Conservation (phyloP, 2,329 filamentous ascomycete species). For the Fusarium kyushuense region DNA sequence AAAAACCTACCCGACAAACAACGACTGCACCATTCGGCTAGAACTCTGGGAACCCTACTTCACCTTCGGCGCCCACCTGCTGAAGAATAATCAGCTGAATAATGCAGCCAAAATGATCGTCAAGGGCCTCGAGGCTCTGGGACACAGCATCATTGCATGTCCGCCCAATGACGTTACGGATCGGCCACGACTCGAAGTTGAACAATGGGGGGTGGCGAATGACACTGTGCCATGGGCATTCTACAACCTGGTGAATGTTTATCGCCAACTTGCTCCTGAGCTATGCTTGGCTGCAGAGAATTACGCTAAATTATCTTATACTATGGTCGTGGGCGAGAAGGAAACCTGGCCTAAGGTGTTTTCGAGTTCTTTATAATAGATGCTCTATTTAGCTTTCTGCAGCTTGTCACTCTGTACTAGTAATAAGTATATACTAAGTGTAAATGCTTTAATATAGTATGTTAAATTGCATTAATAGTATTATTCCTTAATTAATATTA, state of each 20-base stretch:
- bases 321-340: neutral
- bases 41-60: neutral
- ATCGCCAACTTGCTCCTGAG: neutral
- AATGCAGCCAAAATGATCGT: constrained; percentile 1
- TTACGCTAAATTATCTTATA: neutral
- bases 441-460: too few species aligned
- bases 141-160: neutral
- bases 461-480: too few species aligned
- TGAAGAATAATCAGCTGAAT: neutral
- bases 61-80: neutral
- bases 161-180: neutral
- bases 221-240: constrained; percentile 2
- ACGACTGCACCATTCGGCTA: neutral
- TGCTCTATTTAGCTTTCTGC: too few species aligned
- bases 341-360: neutral
- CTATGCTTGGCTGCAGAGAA: neutral
- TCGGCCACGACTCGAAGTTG: neutral
- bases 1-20: neutral
- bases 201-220: neutral
- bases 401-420: too few species aligned
- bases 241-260: neutral
- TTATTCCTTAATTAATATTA: too few species aligned
- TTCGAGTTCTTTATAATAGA: neutral
- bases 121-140: neutral
- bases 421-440: too few species aligned